Base-by-base conservation (phyloP, 345 rosid genomes). In the Dipteronia sinensis region DNA sequence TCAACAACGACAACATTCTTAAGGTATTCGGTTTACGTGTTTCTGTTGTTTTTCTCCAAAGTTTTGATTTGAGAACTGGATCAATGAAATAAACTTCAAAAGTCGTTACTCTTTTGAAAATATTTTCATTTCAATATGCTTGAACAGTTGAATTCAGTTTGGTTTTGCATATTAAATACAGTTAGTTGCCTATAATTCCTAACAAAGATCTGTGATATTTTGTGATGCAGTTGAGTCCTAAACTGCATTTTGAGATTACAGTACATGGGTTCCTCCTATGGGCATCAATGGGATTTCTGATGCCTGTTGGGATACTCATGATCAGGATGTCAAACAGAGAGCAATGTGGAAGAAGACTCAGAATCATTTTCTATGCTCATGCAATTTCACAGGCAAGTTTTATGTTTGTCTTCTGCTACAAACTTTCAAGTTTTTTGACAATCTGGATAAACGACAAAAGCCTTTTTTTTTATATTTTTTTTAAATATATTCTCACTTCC, bases 201-300 rank as follows among this genome's bases (percentile, higher is more conserved):
- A 25, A 51, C 12, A 19, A 71, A 29, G 63, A 10, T 63, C 10
- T 74, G 53, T 67, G 4, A 8, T 63, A 17, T 65, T 78, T 12
- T 11, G 67, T 69, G 23, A 65, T 3, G 13, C 89, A 92, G 95
- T 27, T 86, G 79, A 92, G 84, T 86, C 76, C 87, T 34, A 80
- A 82, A 63, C 85, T 91, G 80, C 67, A 82, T 73, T 85, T 75
- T 34, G 92, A 88, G 75, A 87, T 95, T 63, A 80, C 80, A 73
- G 77, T 91, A 49, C 98, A 95, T 78, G 98, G 95, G 11, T 83
- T 93, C 78, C 91, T 93, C 77, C 87, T 91, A 22, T 95, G 98
- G 98, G 89, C 78, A 75, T 95, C 98, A 68, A 85, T 93, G 84
- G 98, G 98, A 29, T 82, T 95, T 76, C 82, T 95, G 74, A 89